Percentiles rank a stretch among this genome's conserved stretches.
phyloP scores from a whole-genome alignment of 192 early-diverging fungal species.

The Coemansia aciculifera region DNA sequence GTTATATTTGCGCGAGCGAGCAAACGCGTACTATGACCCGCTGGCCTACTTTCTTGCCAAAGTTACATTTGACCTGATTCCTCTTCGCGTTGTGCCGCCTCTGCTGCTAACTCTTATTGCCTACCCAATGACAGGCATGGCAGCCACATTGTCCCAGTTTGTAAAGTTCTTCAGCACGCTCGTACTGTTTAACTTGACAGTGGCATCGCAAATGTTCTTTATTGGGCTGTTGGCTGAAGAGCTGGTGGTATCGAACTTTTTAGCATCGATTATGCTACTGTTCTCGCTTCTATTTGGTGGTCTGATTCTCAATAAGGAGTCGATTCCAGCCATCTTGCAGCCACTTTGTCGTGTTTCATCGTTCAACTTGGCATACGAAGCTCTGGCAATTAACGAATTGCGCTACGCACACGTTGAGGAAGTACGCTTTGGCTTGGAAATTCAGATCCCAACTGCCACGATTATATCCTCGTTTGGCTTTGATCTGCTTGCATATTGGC shows the following conservation, averaged over 20 bases:
- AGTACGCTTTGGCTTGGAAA: slow-evolving; percentile 77
- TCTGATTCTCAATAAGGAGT: slow-evolving; percentile 84
- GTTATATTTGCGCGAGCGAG: slow-evolving; percentile 62
- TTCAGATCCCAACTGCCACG: slow-evolving; percentile 82
- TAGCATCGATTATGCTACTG: slow-evolving; percentile 79
- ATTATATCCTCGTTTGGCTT: slow-evolving; percentile 89
- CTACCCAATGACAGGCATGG: slow-evolving; percentile 83
- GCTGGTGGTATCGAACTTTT: slow-evolving; percentile 70
- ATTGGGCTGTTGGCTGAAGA: slow-evolving; percentile 76
- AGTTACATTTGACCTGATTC: slow-evolving; percentile 62
- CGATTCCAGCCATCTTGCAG: slow-evolving; percentile 69
- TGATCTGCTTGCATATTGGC: slow-evolving; percentile 79
- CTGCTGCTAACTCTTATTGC: slow-evolving; percentile 78
- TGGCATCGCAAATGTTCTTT: slow-evolving; percentile 73
- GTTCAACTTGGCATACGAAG: slow-evolving; percentile 90
- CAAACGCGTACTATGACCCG: slow-evolving; percentile 62
- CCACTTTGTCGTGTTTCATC: slow-evolving; percentile 63
- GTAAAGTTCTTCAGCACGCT: slow-evolving; percentile 75
- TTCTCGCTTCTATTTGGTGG: slow-evolving; percentile 92
- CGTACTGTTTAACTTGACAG: slow-evolving; percentile 77
- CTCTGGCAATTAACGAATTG: slow-evolving; percentile 88
- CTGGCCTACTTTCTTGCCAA: slow-evolving; percentile 65
- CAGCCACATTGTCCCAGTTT: slow-evolving; percentile 61
- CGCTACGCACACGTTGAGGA: slow-evolving; percentile 75
- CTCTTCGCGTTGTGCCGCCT: slow-evolving; percentile 77